Percentiles rank a stretch among this genome's conserved stretches.
Conservation (phyloP, 2,329 filamentous ascomycete genomes). For the Arachnopeziza araneosa region DNA sequence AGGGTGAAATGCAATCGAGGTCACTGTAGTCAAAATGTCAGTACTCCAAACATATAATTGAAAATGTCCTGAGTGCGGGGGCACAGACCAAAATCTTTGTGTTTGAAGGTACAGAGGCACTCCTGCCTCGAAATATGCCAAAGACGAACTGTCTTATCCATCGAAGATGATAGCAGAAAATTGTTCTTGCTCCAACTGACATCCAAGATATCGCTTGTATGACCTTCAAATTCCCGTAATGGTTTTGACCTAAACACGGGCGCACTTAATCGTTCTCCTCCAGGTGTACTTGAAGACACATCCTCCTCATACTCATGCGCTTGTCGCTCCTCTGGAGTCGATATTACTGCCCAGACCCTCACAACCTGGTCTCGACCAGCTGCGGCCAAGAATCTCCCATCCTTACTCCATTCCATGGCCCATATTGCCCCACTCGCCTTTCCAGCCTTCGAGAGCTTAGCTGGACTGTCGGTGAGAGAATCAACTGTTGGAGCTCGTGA, state of each 20-base stretch:
- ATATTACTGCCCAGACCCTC: slow-evolving; percentile 82
- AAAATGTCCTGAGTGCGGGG: background rate
- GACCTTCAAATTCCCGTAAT: slow-evolving; percentile 72
- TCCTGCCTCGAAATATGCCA: slow-evolving; percentile 87
- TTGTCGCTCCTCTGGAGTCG: slow-evolving; percentile 71
- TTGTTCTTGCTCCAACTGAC: slow-evolving; percentile 99
- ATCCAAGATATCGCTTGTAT: slow-evolving; percentile 81
- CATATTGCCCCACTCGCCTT: slow-evolving; percentile 64
- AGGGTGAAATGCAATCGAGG: slow-evolving; percentile 90
- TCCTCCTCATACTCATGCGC: slow-evolving; percentile 68
- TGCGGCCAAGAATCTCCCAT: slow-evolving; percentile 87
- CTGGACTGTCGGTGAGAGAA: slow-evolving; percentile 22
- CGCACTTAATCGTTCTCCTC: slow-evolving; percentile 67
- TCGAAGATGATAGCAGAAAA: slow-evolving; percentile 89
- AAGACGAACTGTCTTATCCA: slow-evolving; percentile 94
- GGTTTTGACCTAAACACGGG: slow-evolving; percentile 84
- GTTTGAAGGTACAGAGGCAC: slow-evolving; percentile 89
- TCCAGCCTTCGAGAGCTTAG: slow-evolving; percentile 20
- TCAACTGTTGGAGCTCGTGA: background rate
- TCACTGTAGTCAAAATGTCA: slow-evolving; percentile 45
- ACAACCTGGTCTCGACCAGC: slow-evolving; percentile 84
- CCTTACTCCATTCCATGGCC: slow-evolving; percentile 88
- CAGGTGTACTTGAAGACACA: slow-evolving; percentile 37
- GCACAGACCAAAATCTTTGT: slow-evolving; percentile 64
- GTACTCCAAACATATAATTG: background rate